Base-by-base conservation (phyloP, 768 basidiomycete genomes). In the Gelatoporia subvermispora region DNA sequence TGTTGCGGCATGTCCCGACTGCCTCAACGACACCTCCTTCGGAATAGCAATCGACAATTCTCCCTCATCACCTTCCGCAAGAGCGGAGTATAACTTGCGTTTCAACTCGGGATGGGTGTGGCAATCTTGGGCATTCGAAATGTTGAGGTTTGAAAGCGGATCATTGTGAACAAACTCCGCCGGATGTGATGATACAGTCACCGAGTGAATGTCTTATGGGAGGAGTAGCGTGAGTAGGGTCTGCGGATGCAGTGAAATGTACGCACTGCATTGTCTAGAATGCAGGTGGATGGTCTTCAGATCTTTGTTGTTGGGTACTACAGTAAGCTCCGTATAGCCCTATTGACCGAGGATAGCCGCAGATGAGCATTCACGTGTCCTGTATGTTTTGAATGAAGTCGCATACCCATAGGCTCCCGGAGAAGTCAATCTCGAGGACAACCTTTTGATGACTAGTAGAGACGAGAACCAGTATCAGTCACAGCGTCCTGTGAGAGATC, bases 371-470 rank as follows among this genome's bases (percentile, higher is more conserved):
- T 20, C 48, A 17, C 39, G 15, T 28, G 36, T 43, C 51, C 16
- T 53, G 42, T 48, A 62, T 61, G 55, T 66, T 56, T 48, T 39
- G 36, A 5, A 31, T 31, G 28, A 31, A 37, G 45, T 28, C 63
- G 43, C 81, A 55, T 70, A 89, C 93, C 79, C 87, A 88, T 60
- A 93, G 76, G 62, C 76, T 75, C 18, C 95, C 95, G 8, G 85
- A 77, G 66, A 96, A 93, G 73, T 94, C 91, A 52, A 97, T 82
- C 71, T 95, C 92, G 57, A 97, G 73, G 53, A 90, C 88, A 43
- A 96, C 93, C 66, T 92, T 92, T 78, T 97, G 95, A 71, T 95
- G 89, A 70, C 87, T 90, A 84, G 86, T 92, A 83, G 66, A 84
- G 65, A 82, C 75, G 66, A 59, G 64, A 59, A 65, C 52, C 3